phyloP scores from a whole-genome alignment of 148 eudicot genomes.

The Gaultheria prostrata region DNA sequence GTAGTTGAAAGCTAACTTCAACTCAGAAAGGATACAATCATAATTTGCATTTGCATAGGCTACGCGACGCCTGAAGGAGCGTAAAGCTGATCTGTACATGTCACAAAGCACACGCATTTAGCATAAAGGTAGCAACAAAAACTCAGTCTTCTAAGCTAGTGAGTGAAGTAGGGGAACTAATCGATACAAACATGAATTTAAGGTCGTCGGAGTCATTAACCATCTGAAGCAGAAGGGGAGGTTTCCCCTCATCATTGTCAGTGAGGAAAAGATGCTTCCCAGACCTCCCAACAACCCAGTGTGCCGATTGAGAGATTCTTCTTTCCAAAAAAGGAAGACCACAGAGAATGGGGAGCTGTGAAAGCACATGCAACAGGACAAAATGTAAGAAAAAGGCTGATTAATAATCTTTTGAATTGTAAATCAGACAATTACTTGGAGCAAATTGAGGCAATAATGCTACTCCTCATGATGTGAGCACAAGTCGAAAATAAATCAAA shows the following conservation, averaged over 20 bases:
- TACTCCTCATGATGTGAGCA: background rate
- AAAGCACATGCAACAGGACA: conserved; percentile 12
- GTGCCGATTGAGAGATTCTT: conserved; percentile 81
- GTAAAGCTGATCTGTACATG: conserved; percentile 70
- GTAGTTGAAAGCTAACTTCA: conserved; percentile 1
- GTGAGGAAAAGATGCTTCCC: conserved; percentile 91
- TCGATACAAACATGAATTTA: conserved; percentile 68
- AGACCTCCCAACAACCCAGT: conserved; percentile 83
- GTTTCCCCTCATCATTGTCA: conserved; percentile 66
- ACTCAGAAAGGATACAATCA: conserved; percentile 70
- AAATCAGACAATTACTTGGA: no score
- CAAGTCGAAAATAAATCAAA: background rate
- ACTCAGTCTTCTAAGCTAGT: background rate
- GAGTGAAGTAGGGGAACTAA: background rate
- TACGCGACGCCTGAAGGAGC: conserved; percentile 79
- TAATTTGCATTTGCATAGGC: conserved; percentile 80
- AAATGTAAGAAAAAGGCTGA: conserved; percentile 1
- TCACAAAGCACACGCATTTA: conserved; percentile 15
- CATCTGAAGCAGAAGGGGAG: conserved; percentile 84
- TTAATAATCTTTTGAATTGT: background rate
- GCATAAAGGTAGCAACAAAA: background rate
- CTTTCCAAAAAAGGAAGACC: conserved; percentile 79
- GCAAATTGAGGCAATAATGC: background rate
- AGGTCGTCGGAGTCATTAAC: conserved; percentile 69
- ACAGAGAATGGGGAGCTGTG: conserved; percentile 82